Percentiles rank a stretch among this genome's conserved stretches.
Conservation (phyloP, 768 basidiomycete species). For the Boletus patriciae region DNA sequence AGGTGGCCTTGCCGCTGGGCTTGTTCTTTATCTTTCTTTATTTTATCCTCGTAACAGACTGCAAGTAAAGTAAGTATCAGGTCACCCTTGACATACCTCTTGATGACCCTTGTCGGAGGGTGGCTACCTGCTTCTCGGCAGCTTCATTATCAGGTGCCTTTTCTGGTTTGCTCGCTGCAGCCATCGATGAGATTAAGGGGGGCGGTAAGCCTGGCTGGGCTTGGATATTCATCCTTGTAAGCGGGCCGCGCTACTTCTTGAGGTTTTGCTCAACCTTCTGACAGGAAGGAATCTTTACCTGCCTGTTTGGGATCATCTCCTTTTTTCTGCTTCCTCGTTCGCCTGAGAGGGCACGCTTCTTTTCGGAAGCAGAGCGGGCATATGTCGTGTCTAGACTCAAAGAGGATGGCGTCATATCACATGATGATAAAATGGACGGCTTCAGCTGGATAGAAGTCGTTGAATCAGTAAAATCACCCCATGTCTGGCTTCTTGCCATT, state of each 20-base stretch:
- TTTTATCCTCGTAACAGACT: slow-evolving; percentile 37
- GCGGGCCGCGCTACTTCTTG: neutral
- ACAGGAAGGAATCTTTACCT: slow-evolving; percentile 61
- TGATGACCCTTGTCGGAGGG: slow-evolving; percentile 21
- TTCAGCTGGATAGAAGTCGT: slow-evolving; percentile 61
- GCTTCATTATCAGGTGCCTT: slow-evolving; percentile 53
- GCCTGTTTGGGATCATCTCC: slow-evolving; percentile 52
- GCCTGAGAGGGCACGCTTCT: slow-evolving; percentile 47
- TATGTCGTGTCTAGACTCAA: slow-evolving; percentile 38
- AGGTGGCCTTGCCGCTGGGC: slow-evolving; percentile 58
- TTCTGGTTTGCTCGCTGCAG: slow-evolving; percentile 59
- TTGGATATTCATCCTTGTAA: slow-evolving; percentile 56
- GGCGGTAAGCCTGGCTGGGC: slow-evolving; percentile 56
- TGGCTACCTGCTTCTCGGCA: slow-evolving; percentile 34
- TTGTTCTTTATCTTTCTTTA: slow-evolving; percentile 55
- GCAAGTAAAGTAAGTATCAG: slow-evolving; percentile 17
- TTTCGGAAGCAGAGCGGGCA: slow-evolving; percentile 48
- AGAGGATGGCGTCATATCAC: slow-evolving; percentile 31
- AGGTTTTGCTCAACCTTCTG: neutral
- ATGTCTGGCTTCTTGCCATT: slow-evolving; percentile 25
- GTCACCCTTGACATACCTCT: neutral
- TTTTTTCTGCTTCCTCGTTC: slow-evolving; percentile 48
- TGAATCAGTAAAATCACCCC: slow-evolving; percentile 48
- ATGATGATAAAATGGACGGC: slow-evolving; percentile 43
- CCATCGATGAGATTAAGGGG: slow-evolving; percentile 54